Evolutionary conservation across 1,284 basidiomycete species (phyloP).

Genomic region (Earliella scabrosa): DNA sequence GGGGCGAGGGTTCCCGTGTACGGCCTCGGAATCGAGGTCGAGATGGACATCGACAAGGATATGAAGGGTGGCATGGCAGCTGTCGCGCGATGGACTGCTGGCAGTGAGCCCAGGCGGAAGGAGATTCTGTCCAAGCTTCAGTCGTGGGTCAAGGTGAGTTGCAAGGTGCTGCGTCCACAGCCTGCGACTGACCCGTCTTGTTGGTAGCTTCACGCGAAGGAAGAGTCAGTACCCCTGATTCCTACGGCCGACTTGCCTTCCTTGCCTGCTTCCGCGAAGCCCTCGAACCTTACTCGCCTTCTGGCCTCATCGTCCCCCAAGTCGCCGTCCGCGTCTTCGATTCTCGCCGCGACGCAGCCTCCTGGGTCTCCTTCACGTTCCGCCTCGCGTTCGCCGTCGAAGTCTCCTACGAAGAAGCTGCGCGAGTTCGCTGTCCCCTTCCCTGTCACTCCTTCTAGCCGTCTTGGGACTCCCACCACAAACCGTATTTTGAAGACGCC

Average conservation of each 20-base stretch:
- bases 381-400: conserved; percentile 36
- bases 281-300: conserved; percentile 68
- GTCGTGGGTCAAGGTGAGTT: conserved; percentile 63
- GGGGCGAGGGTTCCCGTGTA: conserved; percentile 75
- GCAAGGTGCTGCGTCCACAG: background rate
- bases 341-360: conserved; percentile 38
- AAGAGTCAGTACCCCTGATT: conserved; percentile 52
- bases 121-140: conserved; percentile 63
- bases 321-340: conserved; percentile 45
- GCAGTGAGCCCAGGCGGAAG: conserved; percentile 59
- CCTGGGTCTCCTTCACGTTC: conserved; percentile 48
- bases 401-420: conserved; percentile 51
- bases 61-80: conserved; percentile 82
- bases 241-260: conserved; percentile 70
- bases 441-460: conserved; percentile 47
- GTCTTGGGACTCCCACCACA: conserved; percentile 43
- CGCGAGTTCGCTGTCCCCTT: conserved; percentile 54
- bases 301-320: conserved; percentile 77
- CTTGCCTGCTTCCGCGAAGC: conserved; percentile 53
- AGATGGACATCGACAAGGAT: conserved; percentile 80
- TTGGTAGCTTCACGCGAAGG: conserved; percentile 53
- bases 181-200: conserved; percentile 15
- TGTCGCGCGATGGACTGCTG: conserved; percentile 82
- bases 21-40: conserved; percentile 83
- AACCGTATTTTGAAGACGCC: conserved; percentile 49